Base-by-base conservation (phyloP, 306 rosid genomes). In the Malus sieversii region DNA sequence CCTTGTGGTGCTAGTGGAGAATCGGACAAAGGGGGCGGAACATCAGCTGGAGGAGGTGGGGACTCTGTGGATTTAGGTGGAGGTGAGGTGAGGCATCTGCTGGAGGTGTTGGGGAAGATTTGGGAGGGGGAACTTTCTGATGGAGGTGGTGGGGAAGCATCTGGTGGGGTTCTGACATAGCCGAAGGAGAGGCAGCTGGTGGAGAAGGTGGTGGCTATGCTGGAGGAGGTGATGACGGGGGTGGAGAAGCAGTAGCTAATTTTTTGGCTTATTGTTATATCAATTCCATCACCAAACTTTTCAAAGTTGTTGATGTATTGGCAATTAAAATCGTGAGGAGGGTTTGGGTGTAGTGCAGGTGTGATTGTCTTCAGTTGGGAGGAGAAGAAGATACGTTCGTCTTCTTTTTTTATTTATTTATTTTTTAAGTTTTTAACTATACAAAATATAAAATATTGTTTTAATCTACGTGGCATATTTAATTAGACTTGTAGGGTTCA, bases 21-120 rank as follows among this genome's bases (percentile, higher is more conserved):
- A 59, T n/a, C 30, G 22, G 88, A 51, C 53, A 87, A 77, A 63
- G 92, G 84, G 64, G 93, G 87, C 10, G 89, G 75, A 69, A 74
- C 88, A 60, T 85, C 75, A 20, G 85, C 76, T 2, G 97, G 89
- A 77, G 99, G 86, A 66, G 96, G 82, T 40, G 89, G 90, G 44
- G 88, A 65, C 8, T 83, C 77, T 4, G 90, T 32, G 1, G 80
- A 72, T 22, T 35, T 74, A 75, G 90, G 67, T 45, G 92, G 87
- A 51, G 91, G 92, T 33, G 94, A 5, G 38, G 8, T 33, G 38
- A 79, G 78, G 76, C 66, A 52, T 76, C 61, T 12, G 75, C 58
- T 27, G 90, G 93, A 71, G 90, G 90, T 2, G 79, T 27, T 20
- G 84, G 72, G 46, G 86, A 69, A 52, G 86, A n/a, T 79, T 70